Percentiles rank a stretch among this genome's conserved stretches.
phyloP scores from a whole-genome alignment of 208 protist species.

The Trypanosoma cruzi region DNA sequence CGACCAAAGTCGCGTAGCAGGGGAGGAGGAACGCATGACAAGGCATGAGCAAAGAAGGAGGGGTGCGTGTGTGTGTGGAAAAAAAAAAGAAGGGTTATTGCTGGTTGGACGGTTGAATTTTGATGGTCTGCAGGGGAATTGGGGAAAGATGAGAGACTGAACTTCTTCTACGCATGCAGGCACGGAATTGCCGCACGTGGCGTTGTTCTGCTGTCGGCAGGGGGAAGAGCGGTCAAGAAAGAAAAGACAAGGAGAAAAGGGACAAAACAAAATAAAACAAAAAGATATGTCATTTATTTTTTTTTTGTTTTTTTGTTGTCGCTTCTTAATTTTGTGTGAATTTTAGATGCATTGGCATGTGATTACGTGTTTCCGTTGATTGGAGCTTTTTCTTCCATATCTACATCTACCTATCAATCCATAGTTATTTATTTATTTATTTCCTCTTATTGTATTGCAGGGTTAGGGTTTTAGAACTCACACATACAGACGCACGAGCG shows the following conservation, averaged over 20 bases:
- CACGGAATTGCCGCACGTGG: background rate
- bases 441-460: background rate
- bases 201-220: background rate
- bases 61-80: background rate
- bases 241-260: background rate
- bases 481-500: background rate
- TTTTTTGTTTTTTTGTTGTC: background rate
- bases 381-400: background rate
- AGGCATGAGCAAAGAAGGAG: background rate
- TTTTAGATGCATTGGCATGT: background rate
- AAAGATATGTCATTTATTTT: background rate
- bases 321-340: background rate
- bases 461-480: background rate
- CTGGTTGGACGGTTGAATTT: too few species aligned
- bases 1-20: constrained; percentile 2
- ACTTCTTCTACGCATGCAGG: background rate
- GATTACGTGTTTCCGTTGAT: background rate
- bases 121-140: too few species aligned
- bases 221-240: background rate
- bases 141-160: too few species aligned
- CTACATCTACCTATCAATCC: too few species aligned
- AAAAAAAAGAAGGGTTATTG: constrained; percentile 8
- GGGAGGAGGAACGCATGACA: background rate
- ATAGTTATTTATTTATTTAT: background rate
- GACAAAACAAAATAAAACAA: background rate